These are phyloP conservation scores for Zanthoxylum bungeanum DNA, from an alignment of 345 rosid genomes.

Conservation along the genomic window DNA sequence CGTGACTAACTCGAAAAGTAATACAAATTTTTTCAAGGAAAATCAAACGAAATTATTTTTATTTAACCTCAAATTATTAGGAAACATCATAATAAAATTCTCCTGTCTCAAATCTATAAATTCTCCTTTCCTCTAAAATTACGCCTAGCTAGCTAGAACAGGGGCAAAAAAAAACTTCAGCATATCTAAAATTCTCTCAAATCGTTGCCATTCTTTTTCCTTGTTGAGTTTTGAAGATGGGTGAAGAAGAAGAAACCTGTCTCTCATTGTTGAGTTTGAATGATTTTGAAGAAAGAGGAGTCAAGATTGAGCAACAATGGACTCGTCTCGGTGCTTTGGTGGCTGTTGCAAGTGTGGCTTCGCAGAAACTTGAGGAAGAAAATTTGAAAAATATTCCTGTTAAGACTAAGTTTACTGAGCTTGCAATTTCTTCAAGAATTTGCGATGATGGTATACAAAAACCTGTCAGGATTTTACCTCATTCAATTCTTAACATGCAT, in stretches of 20 bases:
- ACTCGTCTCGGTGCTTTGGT: neutral
- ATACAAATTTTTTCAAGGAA: too few relatives aligned
- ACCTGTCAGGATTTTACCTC: neutral
- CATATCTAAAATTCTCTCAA: neutral
- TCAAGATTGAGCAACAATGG: neutral
- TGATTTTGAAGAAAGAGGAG: neutral
- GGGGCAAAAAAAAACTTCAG: too few relatives aligned
- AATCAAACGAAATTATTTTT: too few relatives aligned
- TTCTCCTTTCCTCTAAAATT: neutral
- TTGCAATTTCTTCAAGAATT: neutral
- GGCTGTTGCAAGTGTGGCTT: neutral
- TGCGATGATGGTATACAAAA: neutral
- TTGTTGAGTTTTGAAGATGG: neutral
- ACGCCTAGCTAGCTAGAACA: neutral
- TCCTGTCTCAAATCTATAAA: neutral
- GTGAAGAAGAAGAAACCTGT: neutral
- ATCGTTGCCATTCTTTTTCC: neutral
- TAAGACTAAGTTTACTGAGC: neutral
- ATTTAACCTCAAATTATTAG: too few relatives aligned
- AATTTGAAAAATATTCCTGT: neutral
- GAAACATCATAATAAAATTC: neutral
- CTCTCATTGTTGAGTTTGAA: neutral
- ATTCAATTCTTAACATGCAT: neutral
- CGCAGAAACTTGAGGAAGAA: neutral
- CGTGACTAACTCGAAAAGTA: too few relatives aligned